Evolutionary conservation across 2,329 filamentous ascomycete genomes (phyloP), one percentile per base, ranked within the genome.

Genomic region (Emergomyces africanus): DNA sequence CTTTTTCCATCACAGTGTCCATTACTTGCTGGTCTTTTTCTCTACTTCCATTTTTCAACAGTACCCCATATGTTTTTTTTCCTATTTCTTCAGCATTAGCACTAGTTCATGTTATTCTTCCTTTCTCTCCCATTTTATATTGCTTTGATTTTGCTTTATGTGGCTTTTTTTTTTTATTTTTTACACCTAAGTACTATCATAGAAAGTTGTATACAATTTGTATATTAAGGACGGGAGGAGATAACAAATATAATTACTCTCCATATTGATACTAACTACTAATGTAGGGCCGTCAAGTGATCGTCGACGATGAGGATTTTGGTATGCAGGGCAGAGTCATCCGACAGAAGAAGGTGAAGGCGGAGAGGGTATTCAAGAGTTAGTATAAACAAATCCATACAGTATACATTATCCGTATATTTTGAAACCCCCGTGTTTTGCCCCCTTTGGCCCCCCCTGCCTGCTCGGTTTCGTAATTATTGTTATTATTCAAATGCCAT

Each of bases 221-320:
- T n/a, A n/a, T n/a, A n/a, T n/a, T 18, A 10, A 15, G 28, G 57
- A 39, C 50, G 39, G 25, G 60, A 57, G 58, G 57, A 28, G 51
- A 51, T 67, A 66, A 64, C 65, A 46, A 68, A 70, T 61, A 67
- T 42, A 30, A 58, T 48, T 30, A 3, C 30, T 30, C 30, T 30
- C 30, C 6, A 35, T 55, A 25, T 59, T 56, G 49, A 35, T 28
- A 25, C 39, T 41, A 2, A 41, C 8, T 57, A 23, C 50, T 58
- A 18, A 20, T 59, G 14, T 60, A 75, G 73, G 73, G 73, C 33
- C 68, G 66, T 10, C 74, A 78, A 74, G 72, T 77, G 10, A 74
- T 78, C 68, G 75, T 77, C 67, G 86, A 90, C 63, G 83, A 86
- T 61, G 87, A 89, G 64, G 84, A 85, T 65, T 88, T 84, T 64